Evolutionary conservation across 2,329 filamentous ascomycete species (phyloP).

Genomic region (Sporothrix protearum): DNA sequence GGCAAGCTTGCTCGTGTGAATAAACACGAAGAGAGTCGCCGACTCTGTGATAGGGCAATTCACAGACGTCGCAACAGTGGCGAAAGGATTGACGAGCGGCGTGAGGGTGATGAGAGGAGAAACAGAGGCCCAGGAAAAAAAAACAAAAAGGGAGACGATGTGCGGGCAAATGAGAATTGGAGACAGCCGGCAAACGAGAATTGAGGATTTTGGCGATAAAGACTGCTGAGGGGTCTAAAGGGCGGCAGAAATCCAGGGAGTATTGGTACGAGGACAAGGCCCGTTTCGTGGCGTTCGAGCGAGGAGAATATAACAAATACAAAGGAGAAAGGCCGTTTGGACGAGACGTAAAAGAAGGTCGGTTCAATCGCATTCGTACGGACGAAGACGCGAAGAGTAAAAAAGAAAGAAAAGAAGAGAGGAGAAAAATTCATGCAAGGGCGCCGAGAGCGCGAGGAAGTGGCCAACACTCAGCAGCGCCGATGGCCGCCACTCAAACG

Average conservation of each 20-base stretch:
- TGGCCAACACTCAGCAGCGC: conserved; percentile 18
- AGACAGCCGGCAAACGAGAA: not conserved
- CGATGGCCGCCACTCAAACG: conserved; percentile 10
- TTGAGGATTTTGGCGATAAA: not conserved
- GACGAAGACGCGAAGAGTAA: not conserved
- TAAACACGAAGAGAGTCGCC: not conserved
- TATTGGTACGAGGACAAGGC: not conserved
- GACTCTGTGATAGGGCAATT: conserved; percentile 6
- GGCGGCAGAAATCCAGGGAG: not conserved
- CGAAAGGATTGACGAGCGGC: conserved; percentile 2
- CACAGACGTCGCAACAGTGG: conserved; percentile 8
- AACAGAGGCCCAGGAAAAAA: not conserved
- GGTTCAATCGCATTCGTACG: not conserved
- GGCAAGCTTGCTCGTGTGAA: not conserved
- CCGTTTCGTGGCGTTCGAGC: not conserved
- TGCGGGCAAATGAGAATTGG: conserved; percentile 7
- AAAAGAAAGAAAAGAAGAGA: not conserved
- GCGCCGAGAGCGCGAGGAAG: conserved; percentile 5
- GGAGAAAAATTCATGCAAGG: conserved; percentile 10
- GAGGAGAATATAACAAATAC: conserved; percentile 1
- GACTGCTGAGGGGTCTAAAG: not conserved
- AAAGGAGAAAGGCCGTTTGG: not conserved
- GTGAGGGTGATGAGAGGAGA: not conserved
- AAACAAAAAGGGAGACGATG: not conserved
- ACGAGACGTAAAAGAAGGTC: conserved; percentile 4